These are phyloP conservation scores for Colletotrichum falcatum DNA, from an alignment of 2,329 filamentous ascomycete genomes.

Conservation along the genomic window DNA sequence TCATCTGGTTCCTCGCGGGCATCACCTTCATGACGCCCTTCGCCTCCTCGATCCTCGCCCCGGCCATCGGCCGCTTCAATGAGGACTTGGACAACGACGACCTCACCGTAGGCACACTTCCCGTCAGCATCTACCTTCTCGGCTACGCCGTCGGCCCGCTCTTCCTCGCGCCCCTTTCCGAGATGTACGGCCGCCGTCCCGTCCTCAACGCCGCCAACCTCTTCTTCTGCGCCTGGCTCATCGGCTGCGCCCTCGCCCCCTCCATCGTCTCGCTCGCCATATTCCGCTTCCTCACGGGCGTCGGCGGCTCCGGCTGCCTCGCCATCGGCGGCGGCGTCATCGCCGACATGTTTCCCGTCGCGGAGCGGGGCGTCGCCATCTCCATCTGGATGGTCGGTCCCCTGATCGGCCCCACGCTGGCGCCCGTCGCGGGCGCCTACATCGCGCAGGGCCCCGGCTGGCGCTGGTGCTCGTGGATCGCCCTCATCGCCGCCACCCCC, in stretches of 20 bases:
- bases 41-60: conserved; percentile 70
- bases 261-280: conserved; percentile 65
- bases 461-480: conserved; percentile 66
- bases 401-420: conserved; percentile 58
- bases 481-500: conserved; percentile 58
- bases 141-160: conserved; percentile 70
- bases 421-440: conserved; percentile 63
- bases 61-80: conserved; percentile 59
- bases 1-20: conserved; percentile 65
- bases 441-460: conserved; percentile 62
- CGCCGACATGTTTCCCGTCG: conserved; percentile 64
- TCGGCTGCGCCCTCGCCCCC: conserved; percentile 73
- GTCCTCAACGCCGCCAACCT: conserved; percentile 68
- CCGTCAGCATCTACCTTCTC: conserved; percentile 72
- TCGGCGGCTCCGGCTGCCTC: conserved; percentile 67
- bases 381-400: conserved; percentile 61
- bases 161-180: conserved; percentile 68
- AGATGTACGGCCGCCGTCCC: conserved; percentile 72
- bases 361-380: conserved; percentile 60
- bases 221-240: conserved; percentile 71
- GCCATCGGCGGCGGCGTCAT: conserved; percentile 68
- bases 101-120: conserved; percentile 60
- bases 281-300: conserved; percentile 70
- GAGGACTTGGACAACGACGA: conserved; percentile 58
- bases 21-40: conserved; percentile 76